Conservation (phyloP, 2,329 filamentous ascomycete genomes). For the Pyrenochaeta sp. region DNA sequence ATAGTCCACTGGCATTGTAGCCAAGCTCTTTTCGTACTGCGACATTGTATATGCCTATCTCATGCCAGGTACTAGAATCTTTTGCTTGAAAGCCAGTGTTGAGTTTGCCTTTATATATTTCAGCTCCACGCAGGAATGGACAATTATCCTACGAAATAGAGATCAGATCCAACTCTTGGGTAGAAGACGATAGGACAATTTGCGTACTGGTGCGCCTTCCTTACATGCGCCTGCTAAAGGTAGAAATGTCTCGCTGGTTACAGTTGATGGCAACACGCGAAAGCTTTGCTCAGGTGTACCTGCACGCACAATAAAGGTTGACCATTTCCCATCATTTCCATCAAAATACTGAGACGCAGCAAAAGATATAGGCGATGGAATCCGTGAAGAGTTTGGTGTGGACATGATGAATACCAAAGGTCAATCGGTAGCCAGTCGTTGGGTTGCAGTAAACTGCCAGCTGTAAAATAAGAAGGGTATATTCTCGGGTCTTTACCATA, state of each 20-base stretch:
- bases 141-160: constrained; percentile 9
- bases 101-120: constrained; percentile 15
- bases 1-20: constrained; percentile 23
- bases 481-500: background rate
- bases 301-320: constrained; percentile 35
- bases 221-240: constrained; percentile 15
- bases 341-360: constrained; percentile 10
- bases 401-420: background rate
- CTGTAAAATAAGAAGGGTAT: background rate
- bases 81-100: constrained; percentile 21
- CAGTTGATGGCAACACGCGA: constrained; percentile 36
- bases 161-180: background rate
- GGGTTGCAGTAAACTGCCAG: background rate
- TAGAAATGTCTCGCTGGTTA: constrained; percentile 17
- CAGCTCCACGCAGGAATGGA: constrained; percentile 15
- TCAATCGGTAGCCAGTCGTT: background rate
- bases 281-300: constrained; percentile 40
- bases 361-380: constrained; percentile 4
- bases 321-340: constrained; percentile 30
- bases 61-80: constrained; percentile 20
- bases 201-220: constrained; percentile 4
- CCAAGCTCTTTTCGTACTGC: constrained; percentile 13
- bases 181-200: background rate
- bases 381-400: background rate
- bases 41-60: constrained; percentile 25